Evolutionary conservation across 1,139 yeast genomes (phyloP), one percentile per base, ranked within the genome.

Genomic region (Blastobotrys persicus): DNA sequence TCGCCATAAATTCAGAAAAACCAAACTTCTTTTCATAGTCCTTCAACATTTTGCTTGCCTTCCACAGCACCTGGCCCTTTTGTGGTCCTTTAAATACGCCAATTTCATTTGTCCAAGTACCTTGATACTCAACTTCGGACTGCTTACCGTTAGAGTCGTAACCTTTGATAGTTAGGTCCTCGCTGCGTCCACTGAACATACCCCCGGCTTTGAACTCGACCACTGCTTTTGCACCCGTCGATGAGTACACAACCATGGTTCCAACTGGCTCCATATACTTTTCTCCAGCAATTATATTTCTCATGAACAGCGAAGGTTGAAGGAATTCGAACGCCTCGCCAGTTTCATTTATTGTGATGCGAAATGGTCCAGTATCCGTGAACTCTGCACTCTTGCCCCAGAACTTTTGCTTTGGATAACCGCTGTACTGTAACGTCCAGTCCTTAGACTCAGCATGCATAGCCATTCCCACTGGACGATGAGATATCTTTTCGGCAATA

Each of bases 371-470:
- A 47, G 78, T 80, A 55, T 88, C 88, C 44, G 79, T 78, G 51
- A 92, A 73, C 66, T 92, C 98, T 12, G 88, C 81, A 39, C 89
- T 84, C 68, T 92, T 92, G 47, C 98, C 98, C 95, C 97, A 92
- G 61, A 88, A 88, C 65, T 88, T 89, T 61, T 91, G 97, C 28
- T 80, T 78, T 0, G 98, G 98, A 31, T 83, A 75, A 2, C 94
- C 81, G 11, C 86, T 77, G 64, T 82, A 88, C 42, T 78, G 76
- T 45, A 88, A 72, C n/a, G 79, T 79, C 98, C 98, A 92, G 28
- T 76, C 69, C 9, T 71, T 68, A 17, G 88, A 75, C 54, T 91
- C 96, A 4, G 81, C 88, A 62, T 80, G 83, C 37, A 84, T 74
- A 1, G 96, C 96, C 72, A 88, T 81, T 1, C 88, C 79, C 17